Evolutionary conservation across 305 asterid species (phyloP), one percentile per base, ranked within the genome.

Genomic region (Solanum hybrid): DNA sequence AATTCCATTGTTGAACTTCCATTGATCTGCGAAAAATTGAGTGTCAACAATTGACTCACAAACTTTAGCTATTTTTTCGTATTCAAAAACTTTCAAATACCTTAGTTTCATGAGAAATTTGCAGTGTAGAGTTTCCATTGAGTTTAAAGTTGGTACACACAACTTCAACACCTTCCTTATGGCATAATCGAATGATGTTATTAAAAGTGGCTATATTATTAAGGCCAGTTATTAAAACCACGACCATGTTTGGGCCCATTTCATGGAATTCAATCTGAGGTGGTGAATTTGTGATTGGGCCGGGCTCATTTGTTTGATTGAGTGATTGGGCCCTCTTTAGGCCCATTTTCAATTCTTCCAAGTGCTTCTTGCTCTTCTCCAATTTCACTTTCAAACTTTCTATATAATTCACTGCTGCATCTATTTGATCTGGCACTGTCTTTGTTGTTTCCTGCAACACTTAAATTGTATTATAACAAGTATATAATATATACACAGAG

Each of bases 261-360:
- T 92, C 92, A 6, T 94, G 97, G 82, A 94, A 88, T 87, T 94
- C 92, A 36, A 94, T 37, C n/a, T 73, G 66, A 27, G 94, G 86
- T 6, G 22, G 1, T 13, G 80, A 29, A 3, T 81, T 82, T 71
- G 24, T 7, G 12, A 32, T n/a, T 7, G 12, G 77, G 87, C 40
- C 32, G 75, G 64, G n/a, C 32, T 32, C n/a, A 51, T 89, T 69
- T 56, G 91, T 78, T 2, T 89, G 45, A n/a, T 17, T 12, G 75
- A 88, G 34, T 24, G 93, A 88, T 24, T 38, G 71, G 12, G 88
- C 42, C 45, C 91, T 88, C 34, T 87, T 92, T 82, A 24, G 87
- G 64, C 76, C 84, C 36, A 89, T 36, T 24, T 91, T 82, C 66
- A 86, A 29, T 29, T 9, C 37, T 86, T 93, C 93, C 87, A 90